phyloP scores from a whole-genome alignment of 78 protist genomes.

The Monosiga brevicollis region DNA sequence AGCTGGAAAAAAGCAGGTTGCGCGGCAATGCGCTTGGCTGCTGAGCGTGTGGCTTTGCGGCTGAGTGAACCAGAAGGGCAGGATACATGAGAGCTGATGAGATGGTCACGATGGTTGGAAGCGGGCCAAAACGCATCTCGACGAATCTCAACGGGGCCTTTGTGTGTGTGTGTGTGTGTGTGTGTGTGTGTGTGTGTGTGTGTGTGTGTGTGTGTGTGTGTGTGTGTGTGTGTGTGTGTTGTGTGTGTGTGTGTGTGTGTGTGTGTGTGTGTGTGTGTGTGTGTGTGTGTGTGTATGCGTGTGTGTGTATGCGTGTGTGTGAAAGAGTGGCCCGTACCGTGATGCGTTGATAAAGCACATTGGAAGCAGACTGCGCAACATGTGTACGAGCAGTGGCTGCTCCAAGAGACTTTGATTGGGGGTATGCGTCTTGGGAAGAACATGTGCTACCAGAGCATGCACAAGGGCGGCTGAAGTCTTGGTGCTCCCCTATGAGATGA shows the following conservation, averaged over 20 bases:
- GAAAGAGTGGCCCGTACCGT: background rate
- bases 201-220: background rate
- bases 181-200: background rate
- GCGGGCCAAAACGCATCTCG: no score
- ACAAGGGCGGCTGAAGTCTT: background rate
- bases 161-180: background rate
- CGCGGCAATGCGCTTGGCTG: no score
- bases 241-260: background rate
- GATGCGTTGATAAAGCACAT: background rate
- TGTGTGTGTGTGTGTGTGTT: background rate
- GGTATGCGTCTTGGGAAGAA: background rate
- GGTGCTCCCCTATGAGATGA: no score
- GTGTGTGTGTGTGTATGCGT: background rate
- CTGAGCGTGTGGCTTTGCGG: no score
- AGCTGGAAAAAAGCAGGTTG: no score
- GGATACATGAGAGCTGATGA: no score
- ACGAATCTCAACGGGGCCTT: no score
- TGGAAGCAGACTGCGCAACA: background rate
- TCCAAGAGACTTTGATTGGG: background rate
- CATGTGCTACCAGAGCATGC: background rate
- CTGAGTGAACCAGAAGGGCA: no score
- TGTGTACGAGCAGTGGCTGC: background rate
- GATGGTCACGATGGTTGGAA: no score
- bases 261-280: slow-evolving; percentile 7
- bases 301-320: background rate